A percentile compares a stretch with the other conserved stretches of the same genome.
phyloP scores from a whole-genome alignment of 2,329 filamentous ascomycete genomes.

The Ophiocordyceps robertsii region DNA sequence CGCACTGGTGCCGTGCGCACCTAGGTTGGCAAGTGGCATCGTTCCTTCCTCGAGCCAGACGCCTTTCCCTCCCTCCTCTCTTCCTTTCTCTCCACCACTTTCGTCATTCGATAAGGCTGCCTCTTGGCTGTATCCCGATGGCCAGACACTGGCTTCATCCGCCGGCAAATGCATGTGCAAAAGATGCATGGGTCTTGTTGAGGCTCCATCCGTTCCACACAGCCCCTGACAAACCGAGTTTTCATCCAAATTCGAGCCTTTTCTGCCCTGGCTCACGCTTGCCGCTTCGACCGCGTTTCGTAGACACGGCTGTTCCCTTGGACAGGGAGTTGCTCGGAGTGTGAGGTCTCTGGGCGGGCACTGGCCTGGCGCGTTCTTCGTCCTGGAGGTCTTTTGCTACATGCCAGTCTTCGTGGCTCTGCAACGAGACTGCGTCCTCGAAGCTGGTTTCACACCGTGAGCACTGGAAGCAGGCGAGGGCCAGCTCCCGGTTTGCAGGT shows the following conservation, averaged over 20 bases:
- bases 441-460: constrained; percentile 52
- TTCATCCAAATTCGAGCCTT: constrained; percentile 45
- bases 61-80: too few relatives aligned
- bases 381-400: constrained; percentile 77
- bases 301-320: constrained; percentile 20
- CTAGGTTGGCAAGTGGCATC: too few relatives aligned
- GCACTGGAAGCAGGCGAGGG: constrained; percentile 35
- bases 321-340: constrained; percentile 15
- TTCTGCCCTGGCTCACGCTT: constrained; percentile 45
- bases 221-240: too few relatives aligned
- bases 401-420: constrained; percentile 88
- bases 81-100: too few relatives aligned
- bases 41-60: too few relatives aligned
- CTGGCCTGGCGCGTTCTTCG: constrained; percentile 36
- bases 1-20: too few relatives aligned
- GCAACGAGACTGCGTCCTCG: constrained; percentile 39
- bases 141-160: too few relatives aligned
- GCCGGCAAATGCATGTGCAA: too few relatives aligned
- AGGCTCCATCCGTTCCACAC: too few relatives aligned
- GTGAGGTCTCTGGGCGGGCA: constrained; percentile 26
- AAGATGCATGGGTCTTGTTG: too few relatives aligned
- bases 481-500: constrained; percentile 8
- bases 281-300: constrained; percentile 25
- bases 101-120: too few relatives aligned
- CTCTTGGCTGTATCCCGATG: too few relatives aligned